These are phyloP conservation scores for Scalesia atractyloides DNA, from an alignment of 129 eudicot genomes.

Conservation along the genomic window DNA sequence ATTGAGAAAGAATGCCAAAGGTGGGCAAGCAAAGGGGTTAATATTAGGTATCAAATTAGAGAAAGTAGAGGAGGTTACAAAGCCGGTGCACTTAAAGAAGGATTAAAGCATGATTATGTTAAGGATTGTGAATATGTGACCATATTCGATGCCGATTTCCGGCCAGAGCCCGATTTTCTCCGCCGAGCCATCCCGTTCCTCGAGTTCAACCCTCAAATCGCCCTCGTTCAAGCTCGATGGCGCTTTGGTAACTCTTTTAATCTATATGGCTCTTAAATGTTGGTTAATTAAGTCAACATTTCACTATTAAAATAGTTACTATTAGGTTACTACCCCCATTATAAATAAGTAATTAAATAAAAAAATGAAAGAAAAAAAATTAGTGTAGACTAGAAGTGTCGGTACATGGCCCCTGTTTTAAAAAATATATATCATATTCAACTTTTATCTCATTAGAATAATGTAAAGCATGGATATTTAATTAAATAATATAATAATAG, in stretches of 20 bases:
- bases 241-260: slow-evolving; percentile 71
- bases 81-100: slow-evolving; percentile 99
- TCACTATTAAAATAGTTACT: background rate
- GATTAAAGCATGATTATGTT: slow-evolving; percentile 78
- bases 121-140: slow-evolving; percentile 85
- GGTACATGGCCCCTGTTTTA: slow-evolving; percentile 16
- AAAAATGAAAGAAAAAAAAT: too few species aligned
- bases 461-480: background rate
- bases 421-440: background rate
- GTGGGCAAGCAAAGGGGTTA: slow-evolving; percentile 98
- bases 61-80: slow-evolving; percentile 92
- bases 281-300: background rate
- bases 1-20: slow-evolving; percentile 92
- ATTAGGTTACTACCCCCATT: slow-evolving; percentile 1
- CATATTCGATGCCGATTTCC: slow-evolving; percentile 96
- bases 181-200: slow-evolving; percentile 86
- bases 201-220: slow-evolving; percentile 75
- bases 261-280: background rate
- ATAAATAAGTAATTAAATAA: background rate
- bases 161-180: slow-evolving; percentile 95
- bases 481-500: background rate
- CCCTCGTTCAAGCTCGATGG: slow-evolving; percentile 98
- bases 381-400: slow-evolving; percentile 26
- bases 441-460: background rate
- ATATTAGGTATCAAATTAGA: slow-evolving; percentile 85